Percentiles rank a stretch among this genome's conserved stretches.
phyloP scores from a whole-genome alignment of 2,329 filamentous ascomycete species.

The Claviceps pusilla region DNA sequence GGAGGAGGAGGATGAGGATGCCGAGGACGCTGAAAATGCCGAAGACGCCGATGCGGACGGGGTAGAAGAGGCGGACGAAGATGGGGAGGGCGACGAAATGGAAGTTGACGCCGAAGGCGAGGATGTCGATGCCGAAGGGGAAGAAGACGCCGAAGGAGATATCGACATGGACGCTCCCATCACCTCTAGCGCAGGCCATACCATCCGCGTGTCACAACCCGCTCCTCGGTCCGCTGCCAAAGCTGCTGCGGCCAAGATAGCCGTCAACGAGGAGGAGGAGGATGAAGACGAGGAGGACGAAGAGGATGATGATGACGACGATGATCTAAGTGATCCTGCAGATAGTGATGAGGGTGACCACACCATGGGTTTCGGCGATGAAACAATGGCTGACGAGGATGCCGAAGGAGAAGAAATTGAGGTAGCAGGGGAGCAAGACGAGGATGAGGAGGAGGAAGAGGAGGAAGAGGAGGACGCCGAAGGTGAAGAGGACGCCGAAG shows the following conservation, averaged over 20 bases:
- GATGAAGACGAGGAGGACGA: slow-evolving; percentile 35
- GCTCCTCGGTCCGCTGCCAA: slow-evolving; percentile 21
- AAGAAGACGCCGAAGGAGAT: slow-evolving; percentile 20
- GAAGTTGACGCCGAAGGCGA: slow-evolving; percentile 24
- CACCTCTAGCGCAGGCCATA: slow-evolving; percentile 17
- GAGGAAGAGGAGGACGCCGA: slow-evolving; percentile 26
- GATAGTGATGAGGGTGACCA: slow-evolving; percentile 32
- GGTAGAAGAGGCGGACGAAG: slow-evolving; percentile 27
- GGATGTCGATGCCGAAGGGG: slow-evolving; percentile 25
- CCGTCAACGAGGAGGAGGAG: slow-evolving; percentile 28
- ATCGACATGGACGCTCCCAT: slow-evolving; percentile 28
- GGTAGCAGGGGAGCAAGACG: slow-evolving; percentile 27
- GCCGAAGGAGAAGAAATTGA: slow-evolving; percentile 32
- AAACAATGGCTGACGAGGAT: slow-evolving; percentile 32
- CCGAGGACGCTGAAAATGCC: slow-evolving; percentile 23
- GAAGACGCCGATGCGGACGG: slow-evolving; percentile 20
- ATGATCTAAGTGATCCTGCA: slow-evolving; percentile 38
- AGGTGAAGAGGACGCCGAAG: slow-evolving; percentile 23
- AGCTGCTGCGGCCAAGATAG: slow-evolving; percentile 18
- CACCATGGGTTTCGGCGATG: slow-evolving; percentile 26
- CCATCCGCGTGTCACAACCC: slow-evolving; percentile 35
- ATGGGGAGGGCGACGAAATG: slow-evolving; percentile 24
- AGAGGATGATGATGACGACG: slow-evolving; percentile 35
- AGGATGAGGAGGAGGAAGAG: slow-evolving; percentile 33
- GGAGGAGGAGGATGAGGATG: slow-evolving; percentile 28